These are phyloP conservation scores for Myxozyma neotropica DNA, from an alignment of 805 yeast genomes.

Conservation along the genomic window DNA sequence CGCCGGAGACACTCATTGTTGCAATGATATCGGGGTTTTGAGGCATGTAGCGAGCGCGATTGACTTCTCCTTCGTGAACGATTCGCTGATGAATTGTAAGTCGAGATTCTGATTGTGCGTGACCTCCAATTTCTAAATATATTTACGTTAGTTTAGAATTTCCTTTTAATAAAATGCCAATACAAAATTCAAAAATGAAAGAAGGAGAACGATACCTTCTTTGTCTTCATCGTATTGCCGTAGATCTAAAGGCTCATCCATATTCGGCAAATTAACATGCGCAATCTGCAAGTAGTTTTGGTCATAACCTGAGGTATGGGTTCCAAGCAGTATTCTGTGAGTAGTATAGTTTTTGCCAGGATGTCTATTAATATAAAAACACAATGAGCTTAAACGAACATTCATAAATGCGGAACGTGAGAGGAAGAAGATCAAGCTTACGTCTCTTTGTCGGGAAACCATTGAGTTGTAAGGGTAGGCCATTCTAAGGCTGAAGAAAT, in stretches of 20 bases:
- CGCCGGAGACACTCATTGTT: constrained; percentile 52
- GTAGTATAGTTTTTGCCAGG: constrained; percentile 39
- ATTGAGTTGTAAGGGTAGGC: constrained; percentile 65
- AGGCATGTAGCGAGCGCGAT: constrained; percentile 60
- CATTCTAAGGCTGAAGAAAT: constrained; percentile 59
- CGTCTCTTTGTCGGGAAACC: constrained; percentile 59
- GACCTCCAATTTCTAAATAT: constrained; percentile 39
- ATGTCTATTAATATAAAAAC: no score
- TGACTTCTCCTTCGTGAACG: constrained; percentile 69
- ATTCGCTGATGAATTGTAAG: constrained; percentile 53
- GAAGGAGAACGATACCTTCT: constrained; percentile 30
- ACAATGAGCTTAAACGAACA: no score
- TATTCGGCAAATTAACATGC: constrained; percentile 41
- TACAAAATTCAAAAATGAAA: neutral
- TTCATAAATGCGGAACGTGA: neutral
- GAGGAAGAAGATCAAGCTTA: constrained; percentile 7
- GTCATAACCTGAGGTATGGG: constrained; percentile 62
- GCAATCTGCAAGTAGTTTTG: constrained; percentile 52
- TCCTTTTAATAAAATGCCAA: neutral
- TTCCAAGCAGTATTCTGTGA: constrained; percentile 59
- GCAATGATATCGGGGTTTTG: constrained; percentile 52
- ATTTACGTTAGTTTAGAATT: neutral
- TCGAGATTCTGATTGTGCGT: constrained; percentile 44
- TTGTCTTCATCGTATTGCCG: constrained; percentile 36
- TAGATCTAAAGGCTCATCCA: constrained; percentile 33